These are phyloP conservation scores for Madurella mycetomatis DNA, from an alignment of 2,329 filamentous ascomycete species.

Conservation along the genomic window DNA sequence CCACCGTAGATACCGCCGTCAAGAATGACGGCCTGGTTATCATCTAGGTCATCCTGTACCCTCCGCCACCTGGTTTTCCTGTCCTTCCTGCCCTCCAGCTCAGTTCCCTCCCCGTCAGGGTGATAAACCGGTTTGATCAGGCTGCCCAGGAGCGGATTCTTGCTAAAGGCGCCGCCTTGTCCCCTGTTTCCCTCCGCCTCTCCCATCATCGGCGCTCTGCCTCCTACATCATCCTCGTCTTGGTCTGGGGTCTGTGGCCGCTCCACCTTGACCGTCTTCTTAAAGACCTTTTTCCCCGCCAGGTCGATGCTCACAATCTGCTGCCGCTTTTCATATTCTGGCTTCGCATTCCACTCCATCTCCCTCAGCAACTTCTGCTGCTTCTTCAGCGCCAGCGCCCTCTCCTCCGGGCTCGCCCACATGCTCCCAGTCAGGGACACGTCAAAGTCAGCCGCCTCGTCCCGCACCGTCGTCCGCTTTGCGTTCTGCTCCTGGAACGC, in stretches of 20 bases:
- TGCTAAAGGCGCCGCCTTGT: slow-evolving; percentile 55
- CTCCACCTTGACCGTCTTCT: slow-evolving; percentile 62
- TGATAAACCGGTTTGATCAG: slow-evolving; percentile 62
- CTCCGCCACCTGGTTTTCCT: slow-evolving; percentile 50
- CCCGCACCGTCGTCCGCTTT: slow-evolving; percentile 74
- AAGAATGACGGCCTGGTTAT: slow-evolving; percentile 57
- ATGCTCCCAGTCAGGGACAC: slow-evolving; percentile 53
- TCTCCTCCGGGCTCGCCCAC: slow-evolving; percentile 80
- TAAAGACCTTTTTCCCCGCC: slow-evolving; percentile 70
- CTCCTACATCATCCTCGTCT: slow-evolving; percentile 33
- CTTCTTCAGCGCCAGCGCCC: slow-evolving; percentile 75
- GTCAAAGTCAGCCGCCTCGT: slow-evolving; percentile 70
- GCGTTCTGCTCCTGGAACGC: slow-evolving; percentile 84
- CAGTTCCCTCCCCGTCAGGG: slow-evolving; percentile 47
- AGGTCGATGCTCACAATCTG: slow-evolving; percentile 84
- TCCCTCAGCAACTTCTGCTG: slow-evolving; percentile 81
- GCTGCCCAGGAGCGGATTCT: slow-evolving; percentile 62
- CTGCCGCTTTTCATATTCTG: slow-evolving; percentile 83
- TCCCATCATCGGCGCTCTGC: slow-evolving; percentile 27
- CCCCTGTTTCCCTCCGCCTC: slow-evolving; percentile 35
- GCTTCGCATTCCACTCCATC: slow-evolving; percentile 78
- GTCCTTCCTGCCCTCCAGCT: slow-evolving; percentile 41
- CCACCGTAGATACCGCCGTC: slow-evolving; percentile 52
- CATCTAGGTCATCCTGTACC: slow-evolving; percentile 55
- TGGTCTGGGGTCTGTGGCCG: slow-evolving; percentile 51